A percentile compares a stretch with the other conserved stretches of the same genome.
Conservation (phyloP, 2,329 filamentous ascomycete species). For the Gaeumannomyces tritici region DNA sequence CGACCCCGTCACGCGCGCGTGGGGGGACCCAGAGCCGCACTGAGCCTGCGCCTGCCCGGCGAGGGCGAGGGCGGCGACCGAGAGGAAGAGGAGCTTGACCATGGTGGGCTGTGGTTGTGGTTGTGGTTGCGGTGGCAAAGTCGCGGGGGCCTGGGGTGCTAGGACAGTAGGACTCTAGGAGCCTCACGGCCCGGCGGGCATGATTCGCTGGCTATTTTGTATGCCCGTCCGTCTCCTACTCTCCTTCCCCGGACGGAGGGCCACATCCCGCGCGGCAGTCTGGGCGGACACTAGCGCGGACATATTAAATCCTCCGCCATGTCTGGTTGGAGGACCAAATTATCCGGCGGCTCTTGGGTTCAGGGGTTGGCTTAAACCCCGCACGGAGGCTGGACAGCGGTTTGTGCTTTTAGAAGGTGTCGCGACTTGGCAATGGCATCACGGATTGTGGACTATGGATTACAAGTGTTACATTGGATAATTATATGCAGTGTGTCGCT, state of each 20-base stretch:
- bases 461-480: not conserved
- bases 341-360: not conserved
- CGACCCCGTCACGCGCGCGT: slow-evolving; percentile 37
- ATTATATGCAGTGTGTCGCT: not conserved
- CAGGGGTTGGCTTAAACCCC: not conserved
- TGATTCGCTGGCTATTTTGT: too few relatives aligned
- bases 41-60: slow-evolving; percentile 27
- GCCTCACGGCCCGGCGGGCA: too few relatives aligned
- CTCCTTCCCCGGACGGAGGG: not conserved
- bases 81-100: slow-evolving; percentile 16
- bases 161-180: too few relatives aligned
- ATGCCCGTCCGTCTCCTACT: too few relatives aligned
- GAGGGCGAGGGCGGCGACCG: slow-evolving; percentile 30
- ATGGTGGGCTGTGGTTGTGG: not conserved
- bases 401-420: not conserved
- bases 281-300: not conserved
- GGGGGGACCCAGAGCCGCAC: slow-evolving; percentile 36
- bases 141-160: too few relatives aligned
- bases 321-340: not conserved
- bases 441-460: not conserved
- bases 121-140: too few relatives aligned
- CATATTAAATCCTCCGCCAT: too few relatives aligned
- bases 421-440: not conserved
- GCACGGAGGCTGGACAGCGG: not conserved
- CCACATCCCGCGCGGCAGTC: not conserved